A percentile compares a stretch with the other conserved stretches of the same genome.
Conservation (phyloP, 1,284 basidiomycete genomes). For the Pseudozyma sp. region DNA sequence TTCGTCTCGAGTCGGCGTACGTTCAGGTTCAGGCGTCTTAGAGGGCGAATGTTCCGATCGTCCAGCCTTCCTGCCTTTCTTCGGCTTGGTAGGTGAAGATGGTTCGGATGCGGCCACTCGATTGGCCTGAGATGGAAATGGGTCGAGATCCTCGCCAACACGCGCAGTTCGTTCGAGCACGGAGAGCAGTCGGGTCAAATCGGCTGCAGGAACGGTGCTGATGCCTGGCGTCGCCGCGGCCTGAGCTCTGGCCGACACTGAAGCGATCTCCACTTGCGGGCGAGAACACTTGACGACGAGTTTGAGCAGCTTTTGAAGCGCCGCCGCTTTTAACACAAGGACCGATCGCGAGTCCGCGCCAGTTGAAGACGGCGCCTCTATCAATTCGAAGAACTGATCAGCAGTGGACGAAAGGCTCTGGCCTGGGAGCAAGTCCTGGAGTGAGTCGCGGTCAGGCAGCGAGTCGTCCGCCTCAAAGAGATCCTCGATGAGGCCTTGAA, state of each 20-base stretch:
- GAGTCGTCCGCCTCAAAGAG: conserved; percentile 89
- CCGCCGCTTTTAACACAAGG: conserved; percentile 34
- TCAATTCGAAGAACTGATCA: conserved; percentile 70
- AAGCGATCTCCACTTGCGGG: conserved; percentile 22
- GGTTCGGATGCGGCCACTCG: conserved; percentile 14
- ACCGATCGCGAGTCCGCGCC: conserved; percentile 20
- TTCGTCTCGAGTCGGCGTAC: conserved; percentile 2
- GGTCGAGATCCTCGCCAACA: conserved; percentile 36
- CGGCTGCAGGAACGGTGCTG: conserved; percentile 25
- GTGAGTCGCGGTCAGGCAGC: conserved; percentile 76
- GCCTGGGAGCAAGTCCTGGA: conserved; percentile 71
- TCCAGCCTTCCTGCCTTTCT: conserved; percentile 26
- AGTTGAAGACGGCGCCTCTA: conserved; percentile 28
- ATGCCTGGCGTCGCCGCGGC: conserved; percentile 19
- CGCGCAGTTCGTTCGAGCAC: conserved; percentile 54
- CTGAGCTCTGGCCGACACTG: conserved; percentile 16
- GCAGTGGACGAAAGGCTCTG: conserved; percentile 79
- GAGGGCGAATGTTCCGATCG: conserved; percentile 21
- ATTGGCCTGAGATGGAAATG: conserved; percentile 42
- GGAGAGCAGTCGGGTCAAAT: conserved; percentile 40
- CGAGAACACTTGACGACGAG: conserved; percentile 42
- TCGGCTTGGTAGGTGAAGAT: conserved; percentile 30
- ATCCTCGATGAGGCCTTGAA: conserved; percentile 80
- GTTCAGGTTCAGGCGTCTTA: conserved; percentile 32
- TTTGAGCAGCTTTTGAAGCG: conserved; percentile 49